phyloP scores from a whole-genome alignment of 129 eudicot species.

The Flaveria ramosissima region DNA sequence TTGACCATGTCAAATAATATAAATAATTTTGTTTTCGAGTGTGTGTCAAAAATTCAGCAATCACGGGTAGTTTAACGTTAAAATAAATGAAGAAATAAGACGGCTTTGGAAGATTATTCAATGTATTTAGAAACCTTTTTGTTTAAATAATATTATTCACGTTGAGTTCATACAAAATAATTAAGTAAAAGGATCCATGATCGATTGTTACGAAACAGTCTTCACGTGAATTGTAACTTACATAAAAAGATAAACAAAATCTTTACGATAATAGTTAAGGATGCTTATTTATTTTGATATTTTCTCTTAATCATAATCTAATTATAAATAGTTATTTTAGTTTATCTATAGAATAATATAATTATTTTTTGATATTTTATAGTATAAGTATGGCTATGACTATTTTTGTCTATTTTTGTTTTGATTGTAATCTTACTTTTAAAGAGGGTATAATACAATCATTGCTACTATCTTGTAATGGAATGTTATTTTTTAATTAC shows the following conservation, averaged over 20 bases:
- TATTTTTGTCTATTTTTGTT: too few relatives aligned
- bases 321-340: too few relatives aligned
- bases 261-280: not conserved
- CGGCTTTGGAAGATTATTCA: conserved; percentile 3
- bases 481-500: too few relatives aligned
- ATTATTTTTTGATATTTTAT: too few relatives aligned
- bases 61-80: conserved; percentile 16
- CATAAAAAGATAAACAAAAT: not conserved
- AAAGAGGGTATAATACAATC: too few relatives aligned
- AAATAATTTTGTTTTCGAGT: not conserved
- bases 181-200: not conserved
- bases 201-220: not conserved
- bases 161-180: not conserved
- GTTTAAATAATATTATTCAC: not conserved
- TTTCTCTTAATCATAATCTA: too few relatives aligned
- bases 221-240: not conserved
- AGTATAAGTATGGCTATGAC: too few relatives aligned
- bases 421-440: too few relatives aligned
- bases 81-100: not conserved
- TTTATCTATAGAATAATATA: too few relatives aligned
- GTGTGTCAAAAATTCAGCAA: conserved; percentile 15
- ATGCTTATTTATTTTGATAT: too few relatives aligned
- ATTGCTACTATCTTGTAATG: too few relatives aligned
- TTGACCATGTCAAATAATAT: not conserved
- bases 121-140: not conserved